Conservation (phyloP, 352 stramenopile genomes). For the Pythium pectinolyticum region DNA sequence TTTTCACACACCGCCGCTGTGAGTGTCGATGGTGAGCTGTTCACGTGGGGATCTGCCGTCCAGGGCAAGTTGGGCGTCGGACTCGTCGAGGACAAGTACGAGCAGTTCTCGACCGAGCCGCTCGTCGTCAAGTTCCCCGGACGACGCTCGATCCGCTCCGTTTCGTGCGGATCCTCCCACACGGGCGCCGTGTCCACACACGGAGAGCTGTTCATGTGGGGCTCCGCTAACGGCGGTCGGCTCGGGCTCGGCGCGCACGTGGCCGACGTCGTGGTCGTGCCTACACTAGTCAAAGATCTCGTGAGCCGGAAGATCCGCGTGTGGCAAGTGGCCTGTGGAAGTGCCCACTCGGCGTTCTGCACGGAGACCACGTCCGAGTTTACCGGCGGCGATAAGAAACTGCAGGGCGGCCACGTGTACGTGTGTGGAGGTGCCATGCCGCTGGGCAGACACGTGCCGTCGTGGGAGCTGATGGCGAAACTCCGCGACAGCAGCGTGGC, state of each 20-base stretch:
- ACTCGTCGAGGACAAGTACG: slow-evolving; percentile 69
- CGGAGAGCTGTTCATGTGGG: slow-evolving; percentile 88
- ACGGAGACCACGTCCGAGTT: slow-evolving; percentile 70
- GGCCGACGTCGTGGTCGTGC: slow-evolving; percentile 64
- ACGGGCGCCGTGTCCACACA: slow-evolving; percentile 64
- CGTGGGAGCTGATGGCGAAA: slow-evolving; percentile 71
- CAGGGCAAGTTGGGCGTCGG: slow-evolving; percentile 90
- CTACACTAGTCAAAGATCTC: slow-evolving; percentile 84
- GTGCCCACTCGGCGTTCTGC: slow-evolving; percentile 77
- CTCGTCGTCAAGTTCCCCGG: slow-evolving; percentile 62
- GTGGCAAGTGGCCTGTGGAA: slow-evolving; percentile 72
- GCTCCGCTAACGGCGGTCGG: slow-evolving; percentile 89
- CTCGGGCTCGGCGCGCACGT: slow-evolving; percentile 83
- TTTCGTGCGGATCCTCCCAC: slow-evolving; percentile 90
- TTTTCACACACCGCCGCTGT: slow-evolving; percentile 90
- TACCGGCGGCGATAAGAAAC: slow-evolving; percentile 50
- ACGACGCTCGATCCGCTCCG: slow-evolving; percentile 54
- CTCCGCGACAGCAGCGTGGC: slow-evolving; percentile 44
- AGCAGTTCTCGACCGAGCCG: slow-evolving; percentile 45
- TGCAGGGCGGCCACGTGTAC: slow-evolving; percentile 84
- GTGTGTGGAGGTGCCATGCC: slow-evolving; percentile 83
- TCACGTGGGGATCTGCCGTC: slow-evolving; percentile 85
- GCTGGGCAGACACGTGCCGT: slow-evolving; percentile 68
- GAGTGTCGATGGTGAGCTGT: slow-evolving; percentile 70
- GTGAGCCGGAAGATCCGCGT: slow-evolving; percentile 62